Base-by-base conservation (phyloP, 2,329 filamentous ascomycete genomes). In the Neoscytalidium dimidiatum region DNA sequence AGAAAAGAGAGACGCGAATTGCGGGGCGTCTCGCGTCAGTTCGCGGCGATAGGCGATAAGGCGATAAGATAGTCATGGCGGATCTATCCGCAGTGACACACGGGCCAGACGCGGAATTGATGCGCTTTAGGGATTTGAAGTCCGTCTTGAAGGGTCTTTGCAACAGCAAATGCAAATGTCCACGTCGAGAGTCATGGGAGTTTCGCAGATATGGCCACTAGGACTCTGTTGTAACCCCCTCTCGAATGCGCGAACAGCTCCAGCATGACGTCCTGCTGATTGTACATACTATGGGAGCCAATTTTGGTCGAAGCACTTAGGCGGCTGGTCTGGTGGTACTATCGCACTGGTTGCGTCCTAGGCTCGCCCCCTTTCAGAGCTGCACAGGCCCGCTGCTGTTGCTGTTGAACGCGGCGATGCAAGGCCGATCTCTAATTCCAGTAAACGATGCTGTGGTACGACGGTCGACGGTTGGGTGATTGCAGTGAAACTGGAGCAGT, bases 81-180 rank as follows among this genome's bases (percentile, higher is more conserved):
- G 61, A 63, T 63, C 61, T 63, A 63, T 48, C 61, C 61, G 61
- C 33, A 13, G 19, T 13, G 35, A 19, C 44, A 28, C 46, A 26
- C 14, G 52, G 21, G 1, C 33, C 52, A 29, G 7, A 5, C 38
- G 38, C 56, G 56, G 41, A 60, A 60, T 60, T 31, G 26, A 9
- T 31, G 56, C 56, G 53, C 53, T 29, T 57, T n/a, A 21, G 51
- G 33, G 6, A 9, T 33, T 9, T 29, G 29, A 13, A 2, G 48
- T 51, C 19, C 19, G 46, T 31, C 31, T n/a, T n/a, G n/a, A n/a
- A n/a, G n/a, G n/a, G n/a, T n/a, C n/a, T n/a, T n/a, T n/a, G n/a
- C n/a, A n/a, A n/a, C n/a, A n/a, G n/a, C n/a, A n/a, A n/a, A n/a
- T n/a, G n/a, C n/a, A n/a, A n/a, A n/a, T n/a, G n/a, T n/a, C n/a